Base-by-base conservation (phyloP, 371 early-diverging fungal species). In the Lichtheimia ramosa region DNA sequence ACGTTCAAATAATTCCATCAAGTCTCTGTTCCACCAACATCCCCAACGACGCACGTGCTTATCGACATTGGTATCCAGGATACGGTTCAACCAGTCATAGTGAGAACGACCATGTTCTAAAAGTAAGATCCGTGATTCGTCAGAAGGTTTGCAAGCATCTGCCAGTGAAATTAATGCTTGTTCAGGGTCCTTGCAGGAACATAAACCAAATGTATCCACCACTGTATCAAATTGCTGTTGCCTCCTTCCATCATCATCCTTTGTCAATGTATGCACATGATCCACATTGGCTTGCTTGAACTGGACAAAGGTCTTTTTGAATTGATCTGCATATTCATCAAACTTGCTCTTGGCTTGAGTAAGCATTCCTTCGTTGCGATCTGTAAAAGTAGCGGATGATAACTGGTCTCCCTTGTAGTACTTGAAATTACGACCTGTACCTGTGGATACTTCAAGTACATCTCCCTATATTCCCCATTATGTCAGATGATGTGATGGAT, bases 1-100 rank as follows among this genome's bases (percentile, higher is more conserved):
- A 25, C 70, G 64, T 28, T 83, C 66, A 54, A 89, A 81, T 40
- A 90, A 48, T n/a, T 62, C 68, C 62, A 83, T 83, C 56, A 94
- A 81, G 64, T 92, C 91, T n/a, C 93, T 65, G 59, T 94, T 92
- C 89, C 89, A 94, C 84, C 91, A 92, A 61, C 95, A 94, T 0
- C 93, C 95, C 89, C 92, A 94, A 62, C 81, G 78, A 51, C 75
- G 64, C 10, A 89, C 91, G 73, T 93, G 95, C 21, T 75, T 81
- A 40, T 77, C 78, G 6, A 91, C 82, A 54, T 84, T 81, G 57
- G 81, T 87, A 43, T 92, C 91, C 60, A 93, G 70, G 34, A 85
- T 68, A 5, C 74, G 66, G 70, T 93, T 87, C 58, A 92, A 63
- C 76, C 84, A 90, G 15, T 74, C 80, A 69, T 83, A 86, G 49